Percentiles rank a stretch among this genome's conserved stretches.
These are phyloP conservation scores for Colletotrichum echinochloae DNA, from an alignment of 2,329 filamentous ascomycete genomes.

Conservation along the genomic window DNA sequence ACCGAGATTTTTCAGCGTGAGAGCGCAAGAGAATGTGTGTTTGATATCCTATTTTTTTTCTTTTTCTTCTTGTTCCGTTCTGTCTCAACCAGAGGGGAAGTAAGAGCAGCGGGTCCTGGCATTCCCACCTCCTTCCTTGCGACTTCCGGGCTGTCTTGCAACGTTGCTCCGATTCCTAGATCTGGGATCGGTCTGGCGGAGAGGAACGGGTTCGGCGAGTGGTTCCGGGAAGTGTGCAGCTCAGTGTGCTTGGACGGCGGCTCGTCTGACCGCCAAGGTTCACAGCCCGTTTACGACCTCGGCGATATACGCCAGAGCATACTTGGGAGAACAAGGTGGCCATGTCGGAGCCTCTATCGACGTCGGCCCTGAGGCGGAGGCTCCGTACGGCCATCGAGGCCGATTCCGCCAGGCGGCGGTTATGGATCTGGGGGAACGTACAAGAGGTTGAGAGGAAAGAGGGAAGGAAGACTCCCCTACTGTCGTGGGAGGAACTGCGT, in stretches of 20 bases:
- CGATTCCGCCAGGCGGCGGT: slow-evolving; percentile 5
- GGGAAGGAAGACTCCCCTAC: neutral
- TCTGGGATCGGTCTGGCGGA: no score
- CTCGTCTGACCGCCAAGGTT: neutral
- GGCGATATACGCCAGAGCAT: neutral
- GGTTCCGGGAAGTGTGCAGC: neutral
- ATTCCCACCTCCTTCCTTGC: no score
- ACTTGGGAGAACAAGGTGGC: no score
- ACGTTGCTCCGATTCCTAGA: neutral
- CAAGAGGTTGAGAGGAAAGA: neutral
- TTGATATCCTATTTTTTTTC: neutral
- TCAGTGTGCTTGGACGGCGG: neutral
- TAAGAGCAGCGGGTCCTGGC: neutral
- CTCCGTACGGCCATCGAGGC: slow-evolving; percentile 15
- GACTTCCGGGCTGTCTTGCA: neutral
- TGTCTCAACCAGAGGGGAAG: neutral
- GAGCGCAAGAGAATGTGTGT: neutral
- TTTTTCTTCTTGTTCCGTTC: neutral
- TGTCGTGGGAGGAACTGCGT: slow-evolving; percentile 31
- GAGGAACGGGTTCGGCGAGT: neutral
- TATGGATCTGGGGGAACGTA: slow-evolving; percentile 1
- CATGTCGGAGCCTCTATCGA: slow-evolving; percentile 24
- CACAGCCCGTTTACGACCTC: neutral
- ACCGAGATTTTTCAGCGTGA: no score
- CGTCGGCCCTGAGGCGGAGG: slow-evolving; percentile 19